Percentiles rank a stretch among this genome's conserved stretches.
These are phyloP conservation scores for Akanthomyces muscarius DNA, from an alignment of 2,329 filamentous ascomycete species.

Conservation along the genomic window DNA sequence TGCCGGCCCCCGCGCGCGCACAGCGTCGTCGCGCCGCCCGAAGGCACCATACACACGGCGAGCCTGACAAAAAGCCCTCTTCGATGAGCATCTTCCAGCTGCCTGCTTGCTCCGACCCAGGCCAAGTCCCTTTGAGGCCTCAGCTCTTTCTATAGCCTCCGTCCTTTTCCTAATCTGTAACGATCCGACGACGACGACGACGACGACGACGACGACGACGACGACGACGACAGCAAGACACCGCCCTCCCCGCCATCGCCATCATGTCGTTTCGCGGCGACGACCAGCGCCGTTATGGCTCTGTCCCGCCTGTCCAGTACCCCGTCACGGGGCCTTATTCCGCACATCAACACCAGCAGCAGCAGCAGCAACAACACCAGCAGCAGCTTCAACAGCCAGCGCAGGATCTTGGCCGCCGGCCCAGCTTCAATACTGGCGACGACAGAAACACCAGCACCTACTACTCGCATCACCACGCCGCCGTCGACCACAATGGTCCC, in stretches of 20 bases:
- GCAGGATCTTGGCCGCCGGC: conserved; percentile 45
- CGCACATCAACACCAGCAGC: conserved; percentile 24
- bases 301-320: conserved; percentile 63
- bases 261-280: conserved; percentile 62
- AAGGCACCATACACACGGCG: background rate
- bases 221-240: background rate
- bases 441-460: conserved; percentile 49
- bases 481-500: conserved; percentile 22
- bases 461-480: conserved; percentile 35
- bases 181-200: background rate
- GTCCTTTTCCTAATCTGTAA: background rate
- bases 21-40: background rate
- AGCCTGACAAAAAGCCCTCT: background rate
- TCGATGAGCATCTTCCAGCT: conserved; percentile 5
- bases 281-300: conserved; percentile 60
- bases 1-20: background rate
- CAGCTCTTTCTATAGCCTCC: background rate
- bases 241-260: conserved; percentile 6
- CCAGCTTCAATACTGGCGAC: conserved; percentile 75
- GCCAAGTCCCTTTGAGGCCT: background rate
- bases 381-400: conserved; percentile 28
- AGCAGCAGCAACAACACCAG: conserved; percentile 26
- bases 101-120: background rate
- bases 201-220: too few species aligned
- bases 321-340: conserved; percentile 41